Base-by-base conservation (phyloP, 2,329 filamentous ascomycete genomes). In the Xylariales sp. region DNA sequence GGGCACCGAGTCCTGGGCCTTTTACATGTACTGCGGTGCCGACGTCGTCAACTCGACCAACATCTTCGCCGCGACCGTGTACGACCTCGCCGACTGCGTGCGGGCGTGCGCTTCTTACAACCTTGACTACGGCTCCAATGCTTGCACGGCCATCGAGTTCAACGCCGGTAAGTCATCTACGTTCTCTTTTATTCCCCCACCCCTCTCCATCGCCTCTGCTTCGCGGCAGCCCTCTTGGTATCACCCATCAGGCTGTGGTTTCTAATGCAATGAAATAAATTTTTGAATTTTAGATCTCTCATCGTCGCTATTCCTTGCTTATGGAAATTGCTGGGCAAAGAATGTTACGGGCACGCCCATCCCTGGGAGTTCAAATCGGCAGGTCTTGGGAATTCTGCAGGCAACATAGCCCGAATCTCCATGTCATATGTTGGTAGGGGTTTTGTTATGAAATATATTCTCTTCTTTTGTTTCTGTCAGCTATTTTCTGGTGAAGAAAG, bases 271-370 rank as follows among this genome's bases (percentile, higher is more conserved):
- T 8, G n/a, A n/a, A 8, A 25, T 25, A n/a, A 8, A 25, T 8
- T 7, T 5, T 17, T 31, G 5, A n/a, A n/a, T 6, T 7, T 5
- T 18, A 38, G 36, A 38, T 32, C 15, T 38, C 19, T 20, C 36
- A 13, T 14, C 13, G 14, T 14, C 19, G 4, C 28, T 38, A 12
- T 14, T 7, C 6, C n/a, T 5, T 5, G 24, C 23, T 11, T 38
- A 25, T 21, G 36, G 28, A 11, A 38, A 38, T 25, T 38, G 36
- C 23, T 33, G 29, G 28, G 18, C 29, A 19, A 38, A 38, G 29
- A 38, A 38, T 21, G 24, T 21, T 14, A 33, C 19, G 10, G 18
- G n/a, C 17, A 33, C 15, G n/a, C 29, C 23, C 12, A 7, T 7
- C 16, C 16, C 28, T 15, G 14, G 15, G 14, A 16, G 8, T 15